Base-by-base conservation (phyloP, 1,139 yeast species). In the Geotrichum aggregatum region DNA sequence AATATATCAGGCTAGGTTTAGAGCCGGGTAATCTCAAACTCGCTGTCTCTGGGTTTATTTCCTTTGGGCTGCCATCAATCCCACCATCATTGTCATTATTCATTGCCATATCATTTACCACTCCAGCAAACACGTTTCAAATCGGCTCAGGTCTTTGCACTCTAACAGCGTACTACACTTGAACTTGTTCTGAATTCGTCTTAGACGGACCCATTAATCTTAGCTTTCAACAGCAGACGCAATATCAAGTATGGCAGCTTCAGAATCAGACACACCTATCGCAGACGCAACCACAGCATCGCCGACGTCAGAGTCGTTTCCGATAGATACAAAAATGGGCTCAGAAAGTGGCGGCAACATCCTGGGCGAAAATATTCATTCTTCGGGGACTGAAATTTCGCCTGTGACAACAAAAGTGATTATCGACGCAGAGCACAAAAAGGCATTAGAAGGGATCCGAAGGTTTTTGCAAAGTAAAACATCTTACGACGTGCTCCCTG, bases 401-500 rank as follows among this genome's bases (percentile, higher is more conserved):
- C 26, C 35, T 16, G 22, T 21, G 19, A 21, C 48, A 6, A 38
- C 48, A 13, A 43, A 51, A 7, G 52, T 31, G 33, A 21, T 50
- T n/a, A 47, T 54, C 8, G 41, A 47, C 24, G 50, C 52, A 31
- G 61, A 59, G 50, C 66, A 63, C 54, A 51, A 50, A 42, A 56
- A 44, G 48, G 66, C 66, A 6, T 57, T 64, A 44, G 58, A 55
- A 79, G 89, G 95, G 30, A 92, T 92, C 57, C 75, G 97, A 54
- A 74, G 81, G 44, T 92, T 94, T 64, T 74, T 94, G 50, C 87
- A 88, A 66, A 83, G 95, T 52, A 91, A 92, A 67, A 92, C 96
- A 0, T 87, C 97, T 1, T 94, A 92, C 67, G 99, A 94, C 65
- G 98, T 94, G 30, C 76, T 94, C 49, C 98, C 99, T 1, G 98